Percentiles rank a stretch among this genome's conserved stretches.
These are phyloP conservation scores for Lyophyllum semitale DNA, from an alignment of 768 basidiomycete species.

Conservation along the genomic window DNA sequence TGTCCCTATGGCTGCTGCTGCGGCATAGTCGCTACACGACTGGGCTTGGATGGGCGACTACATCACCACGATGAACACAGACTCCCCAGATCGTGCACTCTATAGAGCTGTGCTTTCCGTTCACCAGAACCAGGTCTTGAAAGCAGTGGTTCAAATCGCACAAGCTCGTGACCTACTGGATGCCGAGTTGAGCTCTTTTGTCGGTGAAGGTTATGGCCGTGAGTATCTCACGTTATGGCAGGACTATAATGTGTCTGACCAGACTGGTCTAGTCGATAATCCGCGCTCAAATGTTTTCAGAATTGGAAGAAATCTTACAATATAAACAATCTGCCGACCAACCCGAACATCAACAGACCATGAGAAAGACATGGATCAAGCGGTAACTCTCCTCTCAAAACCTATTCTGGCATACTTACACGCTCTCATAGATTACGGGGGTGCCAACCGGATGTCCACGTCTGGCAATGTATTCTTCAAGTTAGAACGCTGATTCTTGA, in stretches of 20 bases:
- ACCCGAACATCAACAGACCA: constrained; percentile 86
- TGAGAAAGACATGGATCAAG: constrained; percentile 97
- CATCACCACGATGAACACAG: constrained; percentile 88
- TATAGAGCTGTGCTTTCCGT: constrained; percentile 95
- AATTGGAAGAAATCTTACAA: constrained; percentile 94
- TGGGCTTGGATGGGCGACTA: constrained; percentile 99
- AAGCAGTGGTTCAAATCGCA: constrained; percentile 86
- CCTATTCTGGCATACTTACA: neutral
- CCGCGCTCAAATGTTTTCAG: constrained; percentile 97
- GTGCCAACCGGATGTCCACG: constrained; percentile 97
- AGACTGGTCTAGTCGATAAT: constrained; percentile 71
- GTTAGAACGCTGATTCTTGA: constrained; percentile 91
- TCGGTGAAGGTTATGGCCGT: constrained; percentile 97
- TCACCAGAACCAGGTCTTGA: constrained; percentile 94
- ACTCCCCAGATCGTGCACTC: constrained; percentile 93
- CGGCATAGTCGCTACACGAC: constrained; percentile 94
- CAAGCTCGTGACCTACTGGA: constrained; percentile 92
- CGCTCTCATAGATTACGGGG: constrained; percentile 75
- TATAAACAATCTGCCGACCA: constrained; percentile 96
- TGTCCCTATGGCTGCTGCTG: constrained; percentile 95
- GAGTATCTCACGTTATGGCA: constrained; percentile 25
- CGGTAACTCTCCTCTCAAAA: constrained; percentile 50
- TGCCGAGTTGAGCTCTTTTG: constrained; percentile 86
- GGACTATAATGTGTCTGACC: neutral
- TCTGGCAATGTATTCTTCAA: constrained; percentile 97